A percentile compares a stretch with the other conserved stretches of the same genome.
Conservation (phyloP, 1,139 yeast species). For the Blastobotrys proliferans region DNA sequence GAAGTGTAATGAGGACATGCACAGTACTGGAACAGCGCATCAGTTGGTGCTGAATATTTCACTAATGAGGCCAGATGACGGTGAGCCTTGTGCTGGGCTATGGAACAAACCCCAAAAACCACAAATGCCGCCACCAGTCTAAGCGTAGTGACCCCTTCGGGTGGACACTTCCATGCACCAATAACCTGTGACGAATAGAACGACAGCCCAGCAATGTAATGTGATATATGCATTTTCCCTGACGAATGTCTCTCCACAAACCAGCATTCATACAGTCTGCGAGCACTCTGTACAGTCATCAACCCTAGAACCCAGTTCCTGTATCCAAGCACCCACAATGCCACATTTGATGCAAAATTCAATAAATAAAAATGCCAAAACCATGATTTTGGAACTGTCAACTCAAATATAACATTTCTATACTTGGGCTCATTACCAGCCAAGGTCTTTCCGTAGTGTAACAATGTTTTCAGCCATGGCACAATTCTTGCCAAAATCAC, state of each 20-base stretch:
- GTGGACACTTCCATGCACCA: too few relatives aligned
- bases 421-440: conserved; percentile 5
- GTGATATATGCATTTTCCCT: conserved; percentile 68
- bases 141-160: background rate
- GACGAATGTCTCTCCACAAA: conserved; percentile 47
- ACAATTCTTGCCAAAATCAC: conserved; percentile 30
- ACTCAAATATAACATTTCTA: conserved; percentile 17
- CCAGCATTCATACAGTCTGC: conserved; percentile 62
- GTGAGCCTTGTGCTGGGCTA: conserved; percentile 60
- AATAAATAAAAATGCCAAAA: conserved; percentile 44
- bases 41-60: conserved; percentile 64
- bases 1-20: conserved; percentile 81
- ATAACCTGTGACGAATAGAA: conserved; percentile 50
- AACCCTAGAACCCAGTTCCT: conserved; percentile 28
- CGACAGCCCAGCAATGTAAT: conserved; percentile 67
- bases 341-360: conserved; percentile 22
- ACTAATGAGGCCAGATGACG: conserved; percentile 51
- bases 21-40: conserved; percentile 47
- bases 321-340: conserved; percentile 13
- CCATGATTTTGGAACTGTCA: conserved; percentile 46
- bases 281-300: conserved; percentile 52
- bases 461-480: conserved; percentile 22
- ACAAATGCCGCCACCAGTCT: conserved; percentile 7
- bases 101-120: conserved; percentile 44
- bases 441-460: conserved; percentile 29